Percentiles rank a stretch among this genome's conserved stretches.
These are phyloP conservation scores for Perkinsus marinus DNA, from an alignment of 169 alveolate species.

Conservation along the genomic window DNA sequence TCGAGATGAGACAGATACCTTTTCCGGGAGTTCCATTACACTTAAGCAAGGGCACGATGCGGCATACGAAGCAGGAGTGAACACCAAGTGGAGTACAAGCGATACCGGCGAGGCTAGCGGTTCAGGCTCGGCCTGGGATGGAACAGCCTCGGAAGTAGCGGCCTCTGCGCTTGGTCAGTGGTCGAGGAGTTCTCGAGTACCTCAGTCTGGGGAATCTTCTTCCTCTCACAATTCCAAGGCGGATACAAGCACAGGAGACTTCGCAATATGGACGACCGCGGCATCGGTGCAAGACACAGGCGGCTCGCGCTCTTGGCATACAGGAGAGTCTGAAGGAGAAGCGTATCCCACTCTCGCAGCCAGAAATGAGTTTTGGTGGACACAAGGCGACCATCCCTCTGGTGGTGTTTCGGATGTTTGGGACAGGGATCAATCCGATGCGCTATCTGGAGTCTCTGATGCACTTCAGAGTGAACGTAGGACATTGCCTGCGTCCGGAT, in stretches of 20 bases:
- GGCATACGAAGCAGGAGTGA: no score
- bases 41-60: no score
- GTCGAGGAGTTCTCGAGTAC: no score
- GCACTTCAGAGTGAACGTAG: neutral
- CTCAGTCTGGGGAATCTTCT: neutral
- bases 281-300: neutral
- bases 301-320: neutral
- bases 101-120: no score
- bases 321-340: neutral
- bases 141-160: no score
- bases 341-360: neutral
- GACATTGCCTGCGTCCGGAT: neutral
- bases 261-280: neutral
- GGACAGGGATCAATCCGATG: neutral
- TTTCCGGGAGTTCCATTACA: no score
- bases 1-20: neutral
- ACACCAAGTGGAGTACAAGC: no score
- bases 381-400: neutral
- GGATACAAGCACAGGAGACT: neutral
- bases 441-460: neutral
- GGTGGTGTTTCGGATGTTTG: neutral
- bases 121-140: no score
- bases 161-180: no score
- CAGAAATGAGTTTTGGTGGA: neutral
- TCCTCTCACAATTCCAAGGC: neutral